These are phyloP conservation scores for Blastobotrys americana DNA, from an alignment of 805 yeast genomes.

Conservation along the genomic window DNA sequence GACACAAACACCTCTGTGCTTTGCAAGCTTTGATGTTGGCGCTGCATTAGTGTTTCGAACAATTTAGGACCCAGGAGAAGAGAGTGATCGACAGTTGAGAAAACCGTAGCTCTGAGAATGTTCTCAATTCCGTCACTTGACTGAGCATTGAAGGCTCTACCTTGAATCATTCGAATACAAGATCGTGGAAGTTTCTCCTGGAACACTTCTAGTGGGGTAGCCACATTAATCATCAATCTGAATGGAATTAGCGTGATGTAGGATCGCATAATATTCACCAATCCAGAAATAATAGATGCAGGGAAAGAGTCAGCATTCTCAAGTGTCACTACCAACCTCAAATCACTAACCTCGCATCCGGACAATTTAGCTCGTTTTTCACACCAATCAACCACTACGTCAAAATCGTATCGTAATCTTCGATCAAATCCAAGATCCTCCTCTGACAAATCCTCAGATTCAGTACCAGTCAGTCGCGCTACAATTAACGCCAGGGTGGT, in stretches of 20 bases:
- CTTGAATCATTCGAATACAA: constrained; percentile 22
- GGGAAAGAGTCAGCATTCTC: constrained; percentile 37
- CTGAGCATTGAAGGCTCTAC: constrained; percentile 24
- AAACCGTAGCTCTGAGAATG: constrained; percentile 17
- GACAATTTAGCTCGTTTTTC: constrained; percentile 7
- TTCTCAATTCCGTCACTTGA: constrained; percentile 13
- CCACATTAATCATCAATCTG: constrained; percentile 30
- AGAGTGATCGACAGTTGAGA: constrained; percentile 8
- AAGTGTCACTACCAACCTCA: constrained; percentile 26
- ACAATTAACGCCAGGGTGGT: constrained; percentile 30
- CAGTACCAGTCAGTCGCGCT: constrained; percentile 24
- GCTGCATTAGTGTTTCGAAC: constrained; percentile 14
- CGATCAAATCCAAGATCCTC: constrained; percentile 25
- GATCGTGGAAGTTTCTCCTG: constrained; percentile 29
- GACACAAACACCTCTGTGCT: constrained; percentile 22
- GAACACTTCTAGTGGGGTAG: constrained; percentile 31
- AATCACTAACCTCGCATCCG: constrained; percentile 2
- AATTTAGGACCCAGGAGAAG: constrained; percentile 22
- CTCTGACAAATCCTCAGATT: constrained; percentile 11
- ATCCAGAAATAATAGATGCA: constrained; percentile 22
- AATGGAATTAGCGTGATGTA: constrained; percentile 29
- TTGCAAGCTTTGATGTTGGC: constrained; percentile 21
- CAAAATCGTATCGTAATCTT: constrained; percentile 33
- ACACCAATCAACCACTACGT: constrained; percentile 31
- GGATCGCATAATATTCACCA: constrained; percentile 28